phyloP scores from a whole-genome alignment of 805 yeast genomes.

The Saccharomycopsis sp. region DNA sequence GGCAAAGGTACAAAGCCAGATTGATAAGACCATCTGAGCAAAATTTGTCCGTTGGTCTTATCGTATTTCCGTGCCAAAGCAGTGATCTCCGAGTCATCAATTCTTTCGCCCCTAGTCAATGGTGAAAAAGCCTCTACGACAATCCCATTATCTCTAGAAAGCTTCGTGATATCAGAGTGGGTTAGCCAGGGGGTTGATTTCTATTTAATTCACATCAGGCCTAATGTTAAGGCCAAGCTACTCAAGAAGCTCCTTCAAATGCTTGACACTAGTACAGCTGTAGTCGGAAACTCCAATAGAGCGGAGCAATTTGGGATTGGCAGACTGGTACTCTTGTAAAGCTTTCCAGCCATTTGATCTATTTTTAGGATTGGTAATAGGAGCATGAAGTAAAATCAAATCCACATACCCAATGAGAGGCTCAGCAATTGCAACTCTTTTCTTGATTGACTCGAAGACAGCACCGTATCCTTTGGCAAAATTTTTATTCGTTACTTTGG shows the following conservation, averaged over 20 bases:
- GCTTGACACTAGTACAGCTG: slow-evolving; percentile 38
- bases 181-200: slow-evolving; percentile 61
- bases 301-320: slow-evolving; percentile 49
- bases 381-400: slow-evolving; percentile 59
- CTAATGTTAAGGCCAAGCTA: slow-evolving; percentile 38
- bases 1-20: slow-evolving; percentile 60
- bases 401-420: slow-evolving; percentile 59
- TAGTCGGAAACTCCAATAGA: slow-evolving; percentile 71
- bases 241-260: slow-evolving; percentile 38
- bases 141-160: slow-evolving; percentile 39
- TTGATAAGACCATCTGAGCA: slow-evolving; percentile 60
- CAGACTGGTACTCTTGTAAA: slow-evolving; percentile 60
- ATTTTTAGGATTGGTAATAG: slow-evolving; percentile 37
- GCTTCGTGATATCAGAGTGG: slow-evolving; percentile 50
- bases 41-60: slow-evolving; percentile 49
- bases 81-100: slow-evolving; percentile 29
- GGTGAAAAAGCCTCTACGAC: slow-evolving; percentile 58
- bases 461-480: slow-evolving; percentile 42
- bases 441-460: slow-evolving; percentile 51
- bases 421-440: slow-evolving; percentile 45
- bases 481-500: slow-evolving; percentile 64
- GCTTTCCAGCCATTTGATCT: slow-evolving; percentile 64
- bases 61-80: slow-evolving; percentile 45
- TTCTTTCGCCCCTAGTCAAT: slow-evolving; percentile 49
- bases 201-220: slow-evolving; percentile 64